A percentile compares a stretch with the other conserved stretches of the same genome.
Conservation (phyloP, 257 asterid genomes). For the Orobanche coerulescens region DNA sequence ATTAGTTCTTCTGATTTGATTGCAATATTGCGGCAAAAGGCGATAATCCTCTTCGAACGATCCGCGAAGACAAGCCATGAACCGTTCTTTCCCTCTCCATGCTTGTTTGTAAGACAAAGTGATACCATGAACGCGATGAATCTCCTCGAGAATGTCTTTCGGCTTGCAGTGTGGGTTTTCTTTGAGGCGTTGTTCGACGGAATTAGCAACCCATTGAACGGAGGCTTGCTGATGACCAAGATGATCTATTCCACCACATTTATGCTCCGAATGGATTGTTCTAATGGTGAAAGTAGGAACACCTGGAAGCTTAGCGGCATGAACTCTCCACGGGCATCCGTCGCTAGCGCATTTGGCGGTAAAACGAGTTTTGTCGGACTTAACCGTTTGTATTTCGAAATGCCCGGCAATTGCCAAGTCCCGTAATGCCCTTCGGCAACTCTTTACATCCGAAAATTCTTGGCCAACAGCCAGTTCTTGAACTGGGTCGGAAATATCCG, state of each 20-base stretch:
- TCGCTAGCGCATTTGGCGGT: conserved; percentile 70
- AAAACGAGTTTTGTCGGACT: conserved; percentile 65
- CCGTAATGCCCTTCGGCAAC: conserved; percentile 63
- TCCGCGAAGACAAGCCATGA: conserved; percentile 55
- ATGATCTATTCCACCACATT: conserved; percentile 53
- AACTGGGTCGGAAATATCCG: conserved; percentile 27
- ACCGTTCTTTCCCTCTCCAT: conserved; percentile 67
- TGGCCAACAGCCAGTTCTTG: conserved; percentile 58
- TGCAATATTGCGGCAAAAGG: conserved; percentile 59
- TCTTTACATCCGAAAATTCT: conserved; percentile 59
- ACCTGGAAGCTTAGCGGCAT: conserved; percentile 69
- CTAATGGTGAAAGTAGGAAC: conserved; percentile 60
- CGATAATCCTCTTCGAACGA: conserved; percentile 68
- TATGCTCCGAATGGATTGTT: conserved; percentile 51
- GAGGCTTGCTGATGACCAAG: conserved; percentile 80
- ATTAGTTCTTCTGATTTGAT: conserved; percentile 48
- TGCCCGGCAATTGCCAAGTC: conserved; percentile 64
- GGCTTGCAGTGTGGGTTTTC: conserved; percentile 67
- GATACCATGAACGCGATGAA: conserved; percentile 59
- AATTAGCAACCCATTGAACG: conserved; percentile 65
- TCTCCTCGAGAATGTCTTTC: conserved; percentile 67
- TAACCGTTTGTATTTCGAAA: conserved; percentile 67
- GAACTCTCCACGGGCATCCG: conserved; percentile 71
- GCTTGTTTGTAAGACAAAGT: conserved; percentile 73
- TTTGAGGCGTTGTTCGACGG: conserved; percentile 47